Base-by-base conservation (phyloP, 495 filamentous ascomycete species). In the Penicillium roqueforti region DNA sequence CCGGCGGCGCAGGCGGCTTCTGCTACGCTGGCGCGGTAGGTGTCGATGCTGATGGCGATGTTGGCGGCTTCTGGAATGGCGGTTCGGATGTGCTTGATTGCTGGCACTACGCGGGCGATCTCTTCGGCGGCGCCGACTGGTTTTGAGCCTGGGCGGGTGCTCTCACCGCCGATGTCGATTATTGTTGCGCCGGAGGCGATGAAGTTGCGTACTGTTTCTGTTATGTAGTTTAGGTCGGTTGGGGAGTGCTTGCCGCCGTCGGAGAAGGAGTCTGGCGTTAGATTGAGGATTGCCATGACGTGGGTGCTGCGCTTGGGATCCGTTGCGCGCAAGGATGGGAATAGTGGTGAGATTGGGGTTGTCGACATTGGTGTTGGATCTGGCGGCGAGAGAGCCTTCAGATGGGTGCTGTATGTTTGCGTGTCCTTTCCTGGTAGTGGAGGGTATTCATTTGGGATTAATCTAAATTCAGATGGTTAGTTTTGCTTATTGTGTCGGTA, bases 241-340 rank as follows among this genome's bases (percentile, higher is more conserved):
- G 74, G 51, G 44, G 66, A 63, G 71, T 91, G 78, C 2, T 71
- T 60, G 39, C 92, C 92, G 47, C 91, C 93, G 60, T 97, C 91
- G 11, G 92, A 97, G 76, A 97, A 97, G 36, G 93, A 97, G 76
- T 98, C 93, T 9, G 92, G 93, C 1, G 92, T 97, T 53, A 96
- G 76, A 73, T 98, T 98, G 47, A 97, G 78, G 59, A 98, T 95
- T 28, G 89, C 87, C 93, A 98, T 97, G 37, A 97, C 70, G 49
- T 84, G 81, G 2, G 92, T 97, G 40, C 73, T 74, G 39, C 88
- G 85, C 47, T 69, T 74, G 0, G 83, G 74, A 54, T 83, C 76
- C 29, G 86, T 80, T 20, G 87, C 77, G 37, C 81, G 79, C 6
- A 96, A 71, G 1, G 85, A 77, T 11, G 80, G 74, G 34, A 84